Evolutionary conservation across 2,329 filamentous ascomycete genomes (phyloP).

Genomic region (Cercospora brassicicola): DNA sequence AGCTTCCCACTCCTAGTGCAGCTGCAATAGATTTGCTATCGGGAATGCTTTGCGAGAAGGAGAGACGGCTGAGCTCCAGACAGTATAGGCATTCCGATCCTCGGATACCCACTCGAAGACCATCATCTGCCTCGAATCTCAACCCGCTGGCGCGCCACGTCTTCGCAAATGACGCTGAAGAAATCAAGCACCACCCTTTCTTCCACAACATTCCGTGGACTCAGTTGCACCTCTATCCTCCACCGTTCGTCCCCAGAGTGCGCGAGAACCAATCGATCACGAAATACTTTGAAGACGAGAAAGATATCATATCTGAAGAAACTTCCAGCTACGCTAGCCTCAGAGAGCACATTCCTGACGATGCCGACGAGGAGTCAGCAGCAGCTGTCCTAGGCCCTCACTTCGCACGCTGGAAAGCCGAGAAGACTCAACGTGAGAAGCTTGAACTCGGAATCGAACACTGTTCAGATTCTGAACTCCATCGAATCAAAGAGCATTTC

Average conservation of each 20-base stretch:
- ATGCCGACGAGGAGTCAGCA: conserved; percentile 19
- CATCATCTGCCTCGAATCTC: conserved; percentile 49
- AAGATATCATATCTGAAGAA: conserved; percentile 57
- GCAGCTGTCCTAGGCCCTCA: conserved; percentile 17
- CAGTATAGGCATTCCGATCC: conserved; percentile 66
- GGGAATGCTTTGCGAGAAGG: conserved; percentile 69
- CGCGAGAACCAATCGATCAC: conserved; percentile 56
- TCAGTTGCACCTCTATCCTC: conserved; percentile 65
- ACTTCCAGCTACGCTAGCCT: conserved; percentile 32
- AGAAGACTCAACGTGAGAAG: conserved; percentile 33
- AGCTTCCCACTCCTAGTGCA: conserved; percentile 58
- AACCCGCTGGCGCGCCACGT: conserved; percentile 53
- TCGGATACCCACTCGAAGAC: conserved; percentile 31
- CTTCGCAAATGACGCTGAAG: conserved; percentile 78
- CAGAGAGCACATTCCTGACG: conserved; percentile 25
- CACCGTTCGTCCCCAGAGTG: conserved; percentile 79
- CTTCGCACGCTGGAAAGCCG: conserved; percentile 28
- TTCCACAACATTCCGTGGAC: conserved; percentile 80
- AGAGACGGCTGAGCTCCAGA: conserved; percentile 72
- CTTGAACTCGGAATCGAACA: conserved; percentile 34
- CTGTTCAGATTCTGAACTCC: conserved; percentile 34
- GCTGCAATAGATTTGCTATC: conserved; percentile 76
- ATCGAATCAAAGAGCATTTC: conserved; percentile 36
- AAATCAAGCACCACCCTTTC: conserved; percentile 87
- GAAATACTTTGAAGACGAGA: conserved; percentile 86